A percentile compares a stretch with the other conserved stretches of the same genome.
Evolutionary conservation across 768 basidiomycete genomes (phyloP).

Genomic region (Russula brevipes): DNA sequence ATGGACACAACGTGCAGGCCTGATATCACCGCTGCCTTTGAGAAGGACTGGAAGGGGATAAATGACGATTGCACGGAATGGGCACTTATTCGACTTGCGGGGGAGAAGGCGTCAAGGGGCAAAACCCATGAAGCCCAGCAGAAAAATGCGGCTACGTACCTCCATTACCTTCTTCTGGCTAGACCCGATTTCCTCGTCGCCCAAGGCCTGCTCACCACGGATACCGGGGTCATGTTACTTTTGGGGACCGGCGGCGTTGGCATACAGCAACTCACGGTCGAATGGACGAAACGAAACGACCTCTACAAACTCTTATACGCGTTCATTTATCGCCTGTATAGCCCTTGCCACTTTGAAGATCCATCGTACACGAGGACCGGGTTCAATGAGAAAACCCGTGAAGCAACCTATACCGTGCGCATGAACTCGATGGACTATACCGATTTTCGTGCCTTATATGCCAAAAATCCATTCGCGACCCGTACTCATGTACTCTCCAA

Average conservation of each 20-base stretch:
- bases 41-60: background rate
- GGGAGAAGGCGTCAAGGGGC: background rate
- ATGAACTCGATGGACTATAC: background rate
- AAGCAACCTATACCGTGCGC: background rate
- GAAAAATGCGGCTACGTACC: background rate
- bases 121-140: background rate
- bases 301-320: background rate
- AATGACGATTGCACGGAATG: background rate
- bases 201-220: slow-evolving; percentile 3
- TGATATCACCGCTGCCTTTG: background rate
- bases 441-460: background rate
- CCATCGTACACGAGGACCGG: background rate
- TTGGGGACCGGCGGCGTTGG: too few relatives aligned
- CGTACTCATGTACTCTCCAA: slow-evolving; percentile 2
- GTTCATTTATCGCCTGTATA: background rate
- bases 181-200: slow-evolving; percentile 5
- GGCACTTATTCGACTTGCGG: background rate
- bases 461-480: background rate
- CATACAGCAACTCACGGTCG: background rate
- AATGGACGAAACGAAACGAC: background rate
- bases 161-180: slow-evolving; percentile 1
- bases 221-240: too few relatives aligned
- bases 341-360: slow-evolving; percentile 5
- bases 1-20: background rate
- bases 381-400: background rate